Conservation (phyloP, 306 rosid genomes). For the Mimosa bimucronata region DNA sequence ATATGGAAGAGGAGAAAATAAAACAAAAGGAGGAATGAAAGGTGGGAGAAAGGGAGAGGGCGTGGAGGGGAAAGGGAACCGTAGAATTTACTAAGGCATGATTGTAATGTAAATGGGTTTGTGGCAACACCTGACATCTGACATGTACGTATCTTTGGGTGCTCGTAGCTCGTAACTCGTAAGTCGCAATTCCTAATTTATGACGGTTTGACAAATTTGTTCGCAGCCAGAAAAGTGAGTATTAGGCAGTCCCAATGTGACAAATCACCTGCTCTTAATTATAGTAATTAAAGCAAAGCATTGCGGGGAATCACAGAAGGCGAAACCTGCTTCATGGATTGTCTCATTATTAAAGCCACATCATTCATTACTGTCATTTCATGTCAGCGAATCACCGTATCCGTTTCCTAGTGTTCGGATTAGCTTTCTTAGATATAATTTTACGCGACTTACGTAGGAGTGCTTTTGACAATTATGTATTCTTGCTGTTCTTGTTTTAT, state of each 20-base stretch:
- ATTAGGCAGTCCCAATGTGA: not conserved
- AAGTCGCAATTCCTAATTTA: not conserved
- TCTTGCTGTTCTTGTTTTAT: too few species aligned
- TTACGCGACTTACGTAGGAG: too few species aligned
- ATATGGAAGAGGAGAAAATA: not conserved
- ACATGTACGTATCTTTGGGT: constrained; percentile 3
- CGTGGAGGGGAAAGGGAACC: constrained; percentile 2
- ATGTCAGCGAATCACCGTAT: too few species aligned
- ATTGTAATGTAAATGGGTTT: not conserved
- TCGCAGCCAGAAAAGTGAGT: not conserved
- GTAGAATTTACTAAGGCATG: constrained; percentile 10
- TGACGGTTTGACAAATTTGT: not conserved
- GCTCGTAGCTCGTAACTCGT: too few species aligned
- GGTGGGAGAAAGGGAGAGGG: too few species aligned
- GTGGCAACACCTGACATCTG: not conserved
- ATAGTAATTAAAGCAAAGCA: not conserved
- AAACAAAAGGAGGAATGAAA: not conserved
- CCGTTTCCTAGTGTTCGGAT: too few species aligned
- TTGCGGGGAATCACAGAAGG: too few species aligned
- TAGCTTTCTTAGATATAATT: too few species aligned
- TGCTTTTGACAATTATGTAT: too few species aligned
- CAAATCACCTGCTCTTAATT: not conserved
- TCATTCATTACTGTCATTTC: too few species aligned
- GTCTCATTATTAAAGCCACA: too few species aligned
- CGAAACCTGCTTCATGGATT: too few species aligned